These are phyloP conservation scores for Trichoderma aggressivum DNA, from an alignment of 2,329 filamentous ascomycete species.

Conservation along the genomic window DNA sequence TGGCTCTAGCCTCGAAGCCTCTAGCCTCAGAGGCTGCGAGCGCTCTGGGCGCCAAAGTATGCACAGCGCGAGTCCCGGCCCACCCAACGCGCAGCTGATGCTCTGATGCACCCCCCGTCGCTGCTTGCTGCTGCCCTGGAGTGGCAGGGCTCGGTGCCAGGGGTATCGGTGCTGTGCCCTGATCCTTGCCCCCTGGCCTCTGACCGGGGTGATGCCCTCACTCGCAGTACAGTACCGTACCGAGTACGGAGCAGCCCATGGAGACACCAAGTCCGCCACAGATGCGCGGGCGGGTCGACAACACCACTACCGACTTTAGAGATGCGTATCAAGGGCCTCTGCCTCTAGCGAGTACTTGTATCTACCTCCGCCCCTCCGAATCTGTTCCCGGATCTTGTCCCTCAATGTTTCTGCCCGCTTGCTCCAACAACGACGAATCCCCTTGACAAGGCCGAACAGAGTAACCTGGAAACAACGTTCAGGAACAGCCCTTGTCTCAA, in stretches of 20 bases:
- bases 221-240: background rate
- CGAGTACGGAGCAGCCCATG: conserved; percentile 3
- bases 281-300: conserved; percentile 20
- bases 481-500: conserved; percentile 14
- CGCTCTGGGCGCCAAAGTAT: conserved; percentile 4
- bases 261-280: conserved; percentile 12
- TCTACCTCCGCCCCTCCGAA: conserved; percentile 18
- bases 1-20: conserved; percentile 10
- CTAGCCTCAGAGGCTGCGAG: background rate
- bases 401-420: conserved; percentile 14
- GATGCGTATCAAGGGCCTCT: conserved; percentile 16
- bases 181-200: conserved; percentile 7
- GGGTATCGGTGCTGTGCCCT: conserved; percentile 15
- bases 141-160: conserved; percentile 18
- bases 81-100: conserved; percentile 20
- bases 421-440: conserved; percentile 3
- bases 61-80: conserved; percentile 5
- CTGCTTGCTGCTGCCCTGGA: conserved; percentile 17
- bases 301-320: conserved; percentile 18
- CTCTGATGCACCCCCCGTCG: conserved; percentile 20
- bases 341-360: conserved; percentile 20
- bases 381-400: conserved; percentile 15
- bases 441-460: conserved; percentile 4
- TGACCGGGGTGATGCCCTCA: conserved; percentile 9
- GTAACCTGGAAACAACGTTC: background rate